Percentiles rank a stretch among this genome's conserved stretches.
phyloP scores from a whole-genome alignment of 352 stramenopile genomes.

The Globisporangium sylvaticum region DNA sequence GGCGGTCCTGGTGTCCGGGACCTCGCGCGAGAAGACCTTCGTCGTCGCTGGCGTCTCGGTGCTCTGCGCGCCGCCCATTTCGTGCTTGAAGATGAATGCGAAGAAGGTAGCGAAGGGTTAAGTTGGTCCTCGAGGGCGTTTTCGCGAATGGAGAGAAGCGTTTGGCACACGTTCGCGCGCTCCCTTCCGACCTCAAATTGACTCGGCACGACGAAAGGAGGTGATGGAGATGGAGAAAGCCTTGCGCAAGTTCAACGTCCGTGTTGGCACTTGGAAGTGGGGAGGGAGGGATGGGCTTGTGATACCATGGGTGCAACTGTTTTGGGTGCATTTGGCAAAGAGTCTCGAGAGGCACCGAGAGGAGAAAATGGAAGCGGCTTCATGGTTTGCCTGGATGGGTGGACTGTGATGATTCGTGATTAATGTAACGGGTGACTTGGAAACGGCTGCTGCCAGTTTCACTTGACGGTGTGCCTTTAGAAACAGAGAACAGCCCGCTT shows the following conservation, averaged over 20 bases:
- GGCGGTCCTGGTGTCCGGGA: constrained; percentile 7
- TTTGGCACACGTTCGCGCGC: neutral
- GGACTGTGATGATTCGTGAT: too few species aligned
- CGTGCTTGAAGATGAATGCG: neutral
- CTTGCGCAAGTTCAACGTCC: neutral
- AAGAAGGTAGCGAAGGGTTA: neutral
- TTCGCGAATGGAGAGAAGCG: neutral
- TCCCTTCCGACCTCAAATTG: too few species aligned
- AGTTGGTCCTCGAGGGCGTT: neutral
- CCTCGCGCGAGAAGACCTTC: constrained; percentile 19
- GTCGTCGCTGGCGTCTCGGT: constrained; percentile 5
- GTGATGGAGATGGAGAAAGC: neutral
- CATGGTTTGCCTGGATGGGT: too few species aligned
- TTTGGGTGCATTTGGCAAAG: too few species aligned
- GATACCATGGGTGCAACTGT: too few species aligned
- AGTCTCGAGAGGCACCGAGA: too few species aligned
- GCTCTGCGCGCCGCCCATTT: constrained; percentile 2
- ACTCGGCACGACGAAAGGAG: too few species aligned
- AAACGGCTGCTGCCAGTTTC: neutral
- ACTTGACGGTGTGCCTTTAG: too few species aligned
- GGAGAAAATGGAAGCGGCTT: too few species aligned
- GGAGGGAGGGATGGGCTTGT: too few species aligned
- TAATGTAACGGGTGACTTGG: neutral
- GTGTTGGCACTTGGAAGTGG: neutral
- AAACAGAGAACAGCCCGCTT: too few species aligned